These are phyloP conservation scores for Melanogaster broomeanus DNA, from an alignment of 768 basidiomycete genomes.

Conservation along the genomic window DNA sequence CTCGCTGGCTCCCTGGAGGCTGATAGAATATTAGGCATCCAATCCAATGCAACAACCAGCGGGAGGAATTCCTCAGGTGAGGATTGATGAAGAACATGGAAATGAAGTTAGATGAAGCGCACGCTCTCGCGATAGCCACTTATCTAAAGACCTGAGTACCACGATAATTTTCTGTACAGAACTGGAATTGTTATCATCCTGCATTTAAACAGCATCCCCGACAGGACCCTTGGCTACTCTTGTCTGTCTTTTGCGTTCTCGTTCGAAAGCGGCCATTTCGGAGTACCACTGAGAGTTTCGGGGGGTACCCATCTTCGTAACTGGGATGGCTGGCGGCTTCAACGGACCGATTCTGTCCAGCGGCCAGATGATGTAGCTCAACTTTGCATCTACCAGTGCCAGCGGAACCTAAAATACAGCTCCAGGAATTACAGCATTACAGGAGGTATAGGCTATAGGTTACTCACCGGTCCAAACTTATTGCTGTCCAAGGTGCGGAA, in stretches of 20 bases:
- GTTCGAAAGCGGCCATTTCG: conserved; percentile 32
- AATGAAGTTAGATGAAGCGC: too few relatives aligned
- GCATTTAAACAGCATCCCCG: not conserved
- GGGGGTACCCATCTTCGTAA: conserved; percentile 15
- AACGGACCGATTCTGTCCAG: conserved; percentile 45
- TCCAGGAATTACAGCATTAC: not conserved
- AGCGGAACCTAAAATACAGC: conserved; percentile 37
- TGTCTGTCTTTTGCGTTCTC: conserved; percentile 25
- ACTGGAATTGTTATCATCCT: too few relatives aligned
- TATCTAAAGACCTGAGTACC: not conserved
- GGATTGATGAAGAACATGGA: not conserved
- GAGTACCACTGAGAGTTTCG: conserved; percentile 26
- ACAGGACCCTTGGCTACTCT: conserved; percentile 15
- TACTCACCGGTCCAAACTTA: conserved; percentile 64
- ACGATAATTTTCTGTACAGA: too few relatives aligned
- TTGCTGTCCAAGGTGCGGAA: conserved; percentile 75
- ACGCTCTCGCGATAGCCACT: not conserved
- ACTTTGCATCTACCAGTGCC: conserved; percentile 51
- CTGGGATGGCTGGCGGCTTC: conserved; percentile 21
- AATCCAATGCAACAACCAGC: conserved; percentile 3
- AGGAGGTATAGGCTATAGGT: not conserved
- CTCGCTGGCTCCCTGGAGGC: conserved; percentile 46
- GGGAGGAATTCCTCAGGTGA: conserved; percentile 5
- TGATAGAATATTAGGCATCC: conserved; percentile 41
- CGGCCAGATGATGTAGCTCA: conserved; percentile 55